Base-by-base conservation (phyloP, 225 moss, liverwort and hornwort genomes). In the Pseudoscleropodium purum region DNA sequence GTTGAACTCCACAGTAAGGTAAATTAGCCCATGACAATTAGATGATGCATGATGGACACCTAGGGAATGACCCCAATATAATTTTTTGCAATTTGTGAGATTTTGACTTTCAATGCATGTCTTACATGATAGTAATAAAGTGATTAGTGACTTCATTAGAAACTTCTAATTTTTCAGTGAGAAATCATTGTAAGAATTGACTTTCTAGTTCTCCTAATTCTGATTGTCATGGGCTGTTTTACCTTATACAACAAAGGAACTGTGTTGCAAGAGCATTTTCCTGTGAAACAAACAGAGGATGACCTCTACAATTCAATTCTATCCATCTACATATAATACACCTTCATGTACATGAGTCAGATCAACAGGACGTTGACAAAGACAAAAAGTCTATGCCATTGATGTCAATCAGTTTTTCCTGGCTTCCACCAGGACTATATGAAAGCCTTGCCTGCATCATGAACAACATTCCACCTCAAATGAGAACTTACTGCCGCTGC, bases 361-460 rank as follows among this genome's bases (percentile, higher is more conserved):
- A 73, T n/a, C 54, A 79, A 84, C 54, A 60, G 64, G 76, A n/a
- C 15, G 20, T 86, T 69, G 45, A 79, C 74, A 73, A 15, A 87
- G 51, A 84, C 59, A 45, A 83, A n/a, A 74, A 80, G 41, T 74
- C 34, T 62, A 34, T 60, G 80, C 57, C 47, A 31, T 62, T 60
- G 63, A 76, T 34, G 70, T 87, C 56, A 23, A 90, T 94, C 65
- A 94, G 61, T 94, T 94, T 84, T 94, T 94, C 63, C 91, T 89
- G 17, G 89, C 94, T 87, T 94, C 93, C 68, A 94, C 84, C 65
- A 94, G 52, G 41, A 94, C 43, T 60, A 94, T 90, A 62, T 94
- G 93, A 87, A 93, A 94, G 67, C 94, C 93, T 84, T 92, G 91
- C 84, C 91, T 94, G 89, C 89, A 90, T 29, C 75, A 86, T n/a